These are phyloP conservation scores for Juglanconis oblonga DNA, from an alignment of 2,329 filamentous ascomycete genomes.

Conservation along the genomic window DNA sequence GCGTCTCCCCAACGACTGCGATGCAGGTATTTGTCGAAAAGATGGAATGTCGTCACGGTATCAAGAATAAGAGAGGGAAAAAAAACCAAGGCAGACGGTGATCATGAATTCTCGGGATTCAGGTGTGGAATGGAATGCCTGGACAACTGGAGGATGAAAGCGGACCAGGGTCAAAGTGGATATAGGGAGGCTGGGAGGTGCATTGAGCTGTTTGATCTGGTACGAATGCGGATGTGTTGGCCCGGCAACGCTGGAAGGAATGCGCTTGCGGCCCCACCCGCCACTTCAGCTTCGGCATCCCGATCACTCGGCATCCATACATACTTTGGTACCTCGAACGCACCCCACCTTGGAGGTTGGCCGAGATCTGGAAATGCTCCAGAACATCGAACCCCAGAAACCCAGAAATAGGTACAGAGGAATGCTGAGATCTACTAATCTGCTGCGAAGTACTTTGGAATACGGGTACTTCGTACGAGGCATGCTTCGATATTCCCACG, in stretches of 20 bases:
- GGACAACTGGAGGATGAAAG: background rate
- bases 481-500: no score
- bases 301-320: background rate
- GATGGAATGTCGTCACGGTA: conserved; percentile 10
- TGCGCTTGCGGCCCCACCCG: background rate
- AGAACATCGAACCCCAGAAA: background rate
- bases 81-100: conserved; percentile 6
- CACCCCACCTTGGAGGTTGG: background rate
- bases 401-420: background rate
- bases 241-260: background rate
- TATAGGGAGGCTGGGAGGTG: background rate
- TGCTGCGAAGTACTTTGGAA: background rate
- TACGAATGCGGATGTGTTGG: background rate
- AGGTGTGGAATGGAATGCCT: conserved; percentile 5
- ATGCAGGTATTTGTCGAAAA: background rate
- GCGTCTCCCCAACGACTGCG: background rate
- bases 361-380: background rate
- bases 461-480: no score
- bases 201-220: no score
- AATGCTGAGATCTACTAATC: background rate
- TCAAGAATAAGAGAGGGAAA: background rate
- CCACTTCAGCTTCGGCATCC: background rate
- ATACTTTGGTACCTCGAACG: background rate
- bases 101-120: background rate
- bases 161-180: background rate